These are phyloP conservation scores for Paspalum notatum DNA, from an alignment of 176 grass and related monocot species.

Conservation along the genomic window DNA sequence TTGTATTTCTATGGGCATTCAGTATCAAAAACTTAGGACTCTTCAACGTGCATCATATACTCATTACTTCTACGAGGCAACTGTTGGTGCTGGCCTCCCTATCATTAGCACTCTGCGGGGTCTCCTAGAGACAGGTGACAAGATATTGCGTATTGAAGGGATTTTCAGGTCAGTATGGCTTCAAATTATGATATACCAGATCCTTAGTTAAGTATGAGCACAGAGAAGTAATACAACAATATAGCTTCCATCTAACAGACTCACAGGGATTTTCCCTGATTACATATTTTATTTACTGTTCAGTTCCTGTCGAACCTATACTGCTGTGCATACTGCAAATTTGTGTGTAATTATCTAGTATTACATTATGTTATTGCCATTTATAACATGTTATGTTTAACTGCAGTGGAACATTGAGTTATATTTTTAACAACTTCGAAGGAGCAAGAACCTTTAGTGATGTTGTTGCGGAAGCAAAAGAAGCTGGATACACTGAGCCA, in stretches of 20 bases:
- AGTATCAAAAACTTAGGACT: conserved; percentile 84
- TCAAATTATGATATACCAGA: background rate
- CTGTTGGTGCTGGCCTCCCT: conserved; percentile 93
- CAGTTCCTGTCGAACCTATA: background rate
- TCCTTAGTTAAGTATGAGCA: background rate
- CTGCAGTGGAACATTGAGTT: conserved; percentile 87
- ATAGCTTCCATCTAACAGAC: background rate
- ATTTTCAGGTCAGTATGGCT: conserved; percentile 62
- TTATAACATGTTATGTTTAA: conserved; percentile 13
- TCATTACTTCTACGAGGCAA: conserved; percentile 99
- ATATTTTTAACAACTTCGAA: conserved; percentile 87
- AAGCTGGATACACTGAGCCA: conserved; percentile 74
- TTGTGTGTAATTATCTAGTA: background rate
- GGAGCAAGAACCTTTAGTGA: conserved; percentile 68
- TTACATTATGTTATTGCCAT: background rate
- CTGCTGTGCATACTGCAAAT: background rate
- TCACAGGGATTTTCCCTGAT: background rate
- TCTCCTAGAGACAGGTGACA: conserved; percentile 90
- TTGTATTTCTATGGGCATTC: background rate
- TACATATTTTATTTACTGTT: background rate
- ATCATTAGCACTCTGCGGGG: conserved; percentile 94
- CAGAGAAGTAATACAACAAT: background rate
- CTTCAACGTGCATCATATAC: conserved; percentile 87
- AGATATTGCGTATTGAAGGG: conserved; percentile 89
- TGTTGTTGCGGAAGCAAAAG: conserved; percentile 72